A percentile compares a stretch with the other conserved stretches of the same genome.
Evolutionary conservation across 2,329 filamentous ascomycete species (phyloP).

Genomic region (Xylariaceae sp.): DNA sequence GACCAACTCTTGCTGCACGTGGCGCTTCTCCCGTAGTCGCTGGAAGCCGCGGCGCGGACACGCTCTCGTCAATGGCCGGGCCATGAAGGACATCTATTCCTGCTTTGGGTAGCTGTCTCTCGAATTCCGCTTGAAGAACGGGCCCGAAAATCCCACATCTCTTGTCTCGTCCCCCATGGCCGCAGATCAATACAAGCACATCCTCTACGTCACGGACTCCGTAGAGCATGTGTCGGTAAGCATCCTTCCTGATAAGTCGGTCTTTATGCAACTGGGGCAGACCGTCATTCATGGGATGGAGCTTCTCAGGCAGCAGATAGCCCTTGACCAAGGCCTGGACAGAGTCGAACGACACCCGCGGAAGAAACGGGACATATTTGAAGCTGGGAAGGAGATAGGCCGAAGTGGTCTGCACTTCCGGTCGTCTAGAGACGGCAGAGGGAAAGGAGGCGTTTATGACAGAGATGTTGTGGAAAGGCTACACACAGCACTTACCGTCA

Average conservation of each 20-base stretch:
- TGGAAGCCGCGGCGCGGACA: constrained; percentile 32
- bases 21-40: constrained; percentile 28
- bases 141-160: constrained; percentile 84
- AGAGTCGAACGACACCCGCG: constrained; percentile 60
- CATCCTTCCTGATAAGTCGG: constrained; percentile 53
- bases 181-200: constrained; percentile 82
- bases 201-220: constrained; percentile 66
- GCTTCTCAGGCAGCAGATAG: constrained; percentile 64
- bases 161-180: constrained; percentile 79
- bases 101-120: constrained; percentile 53
- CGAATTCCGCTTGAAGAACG: constrained; percentile 71
- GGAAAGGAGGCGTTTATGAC: constrained; percentile 77
- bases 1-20: constrained; percentile 61
- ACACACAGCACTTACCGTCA: constrained; percentile 37
- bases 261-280: constrained; percentile 62
- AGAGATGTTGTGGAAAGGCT: constrained; percentile 85
- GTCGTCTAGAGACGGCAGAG: constrained; percentile 52
- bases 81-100: constrained; percentile 54
- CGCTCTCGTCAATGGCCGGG: constrained; percentile 45
- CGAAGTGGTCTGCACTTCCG: constrained; percentile 59
- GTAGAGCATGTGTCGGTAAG: constrained; percentile 53
- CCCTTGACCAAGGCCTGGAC: constrained; percentile 63
- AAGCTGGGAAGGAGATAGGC: constrained; percentile 83
- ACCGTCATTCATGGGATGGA: constrained; percentile 63
- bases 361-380: constrained; percentile 74